Base-by-base conservation (phyloP, 78 protist genomes). In the Dictyostelium brefeldianum region DNA sequence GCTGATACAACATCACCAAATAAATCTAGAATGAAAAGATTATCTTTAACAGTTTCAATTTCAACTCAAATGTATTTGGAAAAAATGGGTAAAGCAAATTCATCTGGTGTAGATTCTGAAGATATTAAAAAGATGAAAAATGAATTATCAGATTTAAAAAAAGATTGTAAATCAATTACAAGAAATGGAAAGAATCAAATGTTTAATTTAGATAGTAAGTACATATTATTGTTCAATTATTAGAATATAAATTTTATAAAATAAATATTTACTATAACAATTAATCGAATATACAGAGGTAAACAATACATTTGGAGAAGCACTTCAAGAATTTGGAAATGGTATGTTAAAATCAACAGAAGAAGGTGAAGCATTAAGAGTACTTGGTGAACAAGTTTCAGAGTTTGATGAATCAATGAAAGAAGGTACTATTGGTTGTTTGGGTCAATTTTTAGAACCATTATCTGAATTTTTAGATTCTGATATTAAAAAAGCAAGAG, bases 401-500 rank as follows among this genome's bases (percentile, higher is more conserved):
- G 74, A 59, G 4, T 70, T 85, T 50, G 92, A 85, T 47, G 43
- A 74, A 25, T 54, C 65, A 14, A 85, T 48, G 48, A 57, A 70
- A 57, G 92, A 85, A 18, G 83, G 73, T 25, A 22, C 22, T 9
- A 47, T 77, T 18, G 71, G 71, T 64, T 48, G 77, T 43, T 62
- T 77, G 2, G 53, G 69, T 51, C 53, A 41, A 27, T 47, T 85
- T 22, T 12, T 85, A 12, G 92, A 85, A 48, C 92, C 92, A 85
- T 43, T 85, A 6, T n/a, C 54, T 15, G 36, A 62, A 17, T 85
- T 56, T 64, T 85, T 64, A 64, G 69, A 77, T 64, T 46, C 17
- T 5, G 92, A 85, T 57, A 20, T 85, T 20, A 85, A 77, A 25
- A 85, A 85, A 77, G 78, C 92, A 59, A 85, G 92, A 77, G 92